Evolutionary conservation across 345 rosid genomes (phyloP).

Genomic region (Carallia brachiata): DNA sequence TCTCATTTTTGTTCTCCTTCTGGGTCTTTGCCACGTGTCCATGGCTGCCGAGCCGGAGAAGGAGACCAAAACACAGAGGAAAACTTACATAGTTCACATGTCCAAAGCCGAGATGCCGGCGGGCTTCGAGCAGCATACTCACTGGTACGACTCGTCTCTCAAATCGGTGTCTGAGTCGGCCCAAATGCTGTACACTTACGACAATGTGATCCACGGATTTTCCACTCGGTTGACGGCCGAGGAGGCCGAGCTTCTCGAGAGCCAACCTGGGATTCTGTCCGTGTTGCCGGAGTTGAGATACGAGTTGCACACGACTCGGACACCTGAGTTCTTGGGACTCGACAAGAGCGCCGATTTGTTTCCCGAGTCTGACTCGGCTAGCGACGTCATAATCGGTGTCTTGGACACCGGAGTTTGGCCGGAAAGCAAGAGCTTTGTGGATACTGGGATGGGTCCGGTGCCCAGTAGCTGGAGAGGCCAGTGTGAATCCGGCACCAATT

Average conservation of each 20-base stretch:
- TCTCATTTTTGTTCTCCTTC: slow-evolving; percentile 24
- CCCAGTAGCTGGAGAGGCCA: slow-evolving; percentile 29
- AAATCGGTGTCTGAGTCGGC: slow-evolving; percentile 28
- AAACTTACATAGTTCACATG: slow-evolving; percentile 91
- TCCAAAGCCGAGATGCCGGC: slow-evolving; percentile 72
- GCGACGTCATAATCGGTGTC: slow-evolving; percentile 37
- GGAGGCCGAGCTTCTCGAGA: slow-evolving; percentile 38
- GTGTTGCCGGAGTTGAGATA: slow-evolving; percentile 36
- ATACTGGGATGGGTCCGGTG: slow-evolving; percentile 35
- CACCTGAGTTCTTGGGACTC: slow-evolving; percentile 44
- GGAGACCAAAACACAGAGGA: slow-evolving; percentile 10
- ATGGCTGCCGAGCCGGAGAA: slow-evolving; percentile 7
- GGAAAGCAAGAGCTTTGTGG: slow-evolving; percentile 36
- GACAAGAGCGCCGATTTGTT: slow-evolving; percentile 19
- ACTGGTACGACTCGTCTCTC: slow-evolving; percentile 33
- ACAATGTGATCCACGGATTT: slow-evolving; percentile 26
- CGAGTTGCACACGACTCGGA: slow-evolving; percentile 41
- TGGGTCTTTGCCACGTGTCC: slow-evolving; percentile 39
- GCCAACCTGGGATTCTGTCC: slow-evolving; percentile 36
- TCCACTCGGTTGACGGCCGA: slow-evolving; percentile 22
- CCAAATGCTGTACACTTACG: slow-evolving; percentile 25
- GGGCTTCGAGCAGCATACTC: slow-evolving; percentile 38
- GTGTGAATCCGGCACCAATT: slow-evolving; percentile 29
- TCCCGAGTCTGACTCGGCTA: slow-evolving; percentile 26
- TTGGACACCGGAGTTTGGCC: slow-evolving; percentile 46